phyloP scores from a whole-genome alignment of 345 rosid species.

The Sonneratia caseolaris region DNA sequence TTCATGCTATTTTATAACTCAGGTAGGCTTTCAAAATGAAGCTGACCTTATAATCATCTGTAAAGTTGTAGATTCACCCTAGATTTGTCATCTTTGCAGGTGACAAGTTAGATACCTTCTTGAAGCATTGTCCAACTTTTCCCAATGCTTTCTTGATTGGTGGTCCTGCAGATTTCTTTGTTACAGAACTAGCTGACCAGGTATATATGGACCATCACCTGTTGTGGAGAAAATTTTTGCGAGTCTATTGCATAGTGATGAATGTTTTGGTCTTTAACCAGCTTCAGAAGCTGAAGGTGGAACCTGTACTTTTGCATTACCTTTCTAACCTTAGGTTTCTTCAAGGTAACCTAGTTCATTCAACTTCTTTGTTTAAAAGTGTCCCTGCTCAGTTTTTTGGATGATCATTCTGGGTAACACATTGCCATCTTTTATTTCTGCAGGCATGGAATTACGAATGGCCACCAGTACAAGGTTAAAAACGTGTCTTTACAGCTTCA shows the following conservation, averaged over 20 bases:
- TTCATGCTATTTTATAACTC: slow-evolving; percentile 84
- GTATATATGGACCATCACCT: slow-evolving; percentile 21
- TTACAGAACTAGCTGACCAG: slow-evolving; percentile 92
- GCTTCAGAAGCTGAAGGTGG: slow-evolving; percentile 97
- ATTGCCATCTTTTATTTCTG: slow-evolving; percentile 8
- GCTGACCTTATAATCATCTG: not conserved
- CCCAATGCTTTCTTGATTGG: slow-evolving; percentile 86
- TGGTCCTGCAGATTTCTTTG: slow-evolving; percentile 81
- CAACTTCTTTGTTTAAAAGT: not conserved
- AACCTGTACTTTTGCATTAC: slow-evolving; percentile 87
- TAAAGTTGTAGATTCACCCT: slow-evolving; percentile 4
- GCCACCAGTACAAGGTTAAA: slow-evolving; percentile 87
- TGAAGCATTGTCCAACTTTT: slow-evolving; percentile 62
- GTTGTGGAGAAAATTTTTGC: not conserved
- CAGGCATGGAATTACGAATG: slow-evolving; percentile 95
- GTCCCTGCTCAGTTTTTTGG: not conserved
- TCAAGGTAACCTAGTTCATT: slow-evolving; percentile 39
- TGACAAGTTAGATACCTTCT: slow-evolving; percentile 68
- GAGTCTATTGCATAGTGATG: not conserved
- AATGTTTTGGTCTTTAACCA: slow-evolving; percentile 10
- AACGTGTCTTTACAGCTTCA: slow-evolving; percentile 89
- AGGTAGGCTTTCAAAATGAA: slow-evolving; percentile 30
- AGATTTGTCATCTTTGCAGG: slow-evolving; percentile 32
- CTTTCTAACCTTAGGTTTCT: slow-evolving; percentile 76
- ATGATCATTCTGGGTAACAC: not conserved